Conservation (phyloP, 768 basidiomycete genomes). For the Tremella yokohamensis region DNA sequence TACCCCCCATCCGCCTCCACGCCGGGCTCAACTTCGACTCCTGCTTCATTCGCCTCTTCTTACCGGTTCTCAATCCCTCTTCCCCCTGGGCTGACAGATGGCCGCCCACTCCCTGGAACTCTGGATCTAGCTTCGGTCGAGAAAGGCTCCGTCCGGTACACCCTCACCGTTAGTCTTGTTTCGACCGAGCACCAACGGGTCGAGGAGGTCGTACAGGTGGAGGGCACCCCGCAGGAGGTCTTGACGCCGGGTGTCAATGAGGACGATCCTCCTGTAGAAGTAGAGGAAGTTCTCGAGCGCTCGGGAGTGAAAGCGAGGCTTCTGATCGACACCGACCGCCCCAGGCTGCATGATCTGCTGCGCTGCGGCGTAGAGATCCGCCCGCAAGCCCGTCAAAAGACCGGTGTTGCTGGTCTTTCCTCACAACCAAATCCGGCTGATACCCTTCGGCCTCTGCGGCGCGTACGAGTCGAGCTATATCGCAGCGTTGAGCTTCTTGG, state of each 20-base stretch:
- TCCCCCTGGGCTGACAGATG: slow-evolving; percentile 1
- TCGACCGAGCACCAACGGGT: slow-evolving; percentile 12
- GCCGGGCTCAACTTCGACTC: slow-evolving; percentile 12
- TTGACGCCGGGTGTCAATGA: background rate
- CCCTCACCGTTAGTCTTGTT: slow-evolving; percentile 24
- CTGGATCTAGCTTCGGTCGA: slow-evolving; percentile 34
- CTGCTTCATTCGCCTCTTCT: slow-evolving; percentile 25
- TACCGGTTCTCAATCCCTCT: slow-evolving; percentile 41
- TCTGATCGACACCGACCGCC: slow-evolving; percentile 27
- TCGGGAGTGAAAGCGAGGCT: slow-evolving; percentile 31
- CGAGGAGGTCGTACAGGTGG: slow-evolving; percentile 23
- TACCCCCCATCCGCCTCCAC: slow-evolving; percentile 21
- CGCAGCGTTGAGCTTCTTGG: slow-evolving; percentile 23
- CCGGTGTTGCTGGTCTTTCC: slow-evolving; percentile 24
- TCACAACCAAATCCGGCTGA: slow-evolving; percentile 28
- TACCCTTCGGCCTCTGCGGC: slow-evolving; percentile 33
- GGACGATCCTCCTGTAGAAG: slow-evolving; percentile 15
- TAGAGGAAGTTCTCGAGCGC: slow-evolving; percentile 28
- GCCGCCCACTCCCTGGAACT: slow-evolving; percentile 37
- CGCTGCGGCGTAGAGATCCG: slow-evolving; percentile 44
- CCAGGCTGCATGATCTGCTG: slow-evolving; percentile 34
- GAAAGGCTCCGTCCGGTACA: slow-evolving; percentile 38
- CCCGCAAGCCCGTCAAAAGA: slow-evolving; percentile 29
- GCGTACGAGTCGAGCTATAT: slow-evolving; percentile 46
- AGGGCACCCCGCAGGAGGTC: slow-evolving; percentile 37